Evolutionary conservation across 495 filamentous ascomycete species (phyloP), one percentile per base, ranked within the genome.

Genomic region (Hypomontagnella submonticulosa): DNA sequence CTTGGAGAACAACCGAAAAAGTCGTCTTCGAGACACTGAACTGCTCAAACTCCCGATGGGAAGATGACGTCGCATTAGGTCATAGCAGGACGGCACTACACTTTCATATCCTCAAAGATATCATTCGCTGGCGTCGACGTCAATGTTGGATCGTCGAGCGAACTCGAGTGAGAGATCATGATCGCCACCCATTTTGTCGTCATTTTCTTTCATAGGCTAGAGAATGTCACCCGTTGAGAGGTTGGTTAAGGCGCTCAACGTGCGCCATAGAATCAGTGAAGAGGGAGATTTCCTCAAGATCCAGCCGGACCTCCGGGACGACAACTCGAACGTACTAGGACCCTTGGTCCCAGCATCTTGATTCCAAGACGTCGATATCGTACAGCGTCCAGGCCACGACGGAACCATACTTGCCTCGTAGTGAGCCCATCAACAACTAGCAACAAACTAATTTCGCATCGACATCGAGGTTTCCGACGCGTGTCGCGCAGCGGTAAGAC

Each of bases 401-500:
- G 32, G 18, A 15, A 20, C 48, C 42, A 36, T 37, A 37, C 41
- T 34, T 33, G 32, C 48, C 10, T 57, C 40, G 34, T 27, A 40
- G 37, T 32, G 36, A 50, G 46, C 44, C 41, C 36, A 27, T 52
- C 4, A 30, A 46, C n/a, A 18, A 13, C n/a, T 36, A 66, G 56
- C 37, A 12, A 50, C 44, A n/a, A 7, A 49, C 37, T 44, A 18
- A 32, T 51, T 41, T 52, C 46, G 27, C 34, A 36, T 43, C 13
- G 1, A 27, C 4, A 20, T 42, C 8, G 6, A 32, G 32, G 11
- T 58, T 6, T 9, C 19, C 33, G 30, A 38, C 37, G 33, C 38
- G 34, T 15, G 43, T 61, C 41, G 18, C 30, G 65, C 59, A 59
- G 42, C 27, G 58, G 47, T 18, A 59, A 63, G 41, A 43, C 18